Conservation (phyloP, 495 filamentous ascomycete species). For the Aspergillus ostianus region DNA sequence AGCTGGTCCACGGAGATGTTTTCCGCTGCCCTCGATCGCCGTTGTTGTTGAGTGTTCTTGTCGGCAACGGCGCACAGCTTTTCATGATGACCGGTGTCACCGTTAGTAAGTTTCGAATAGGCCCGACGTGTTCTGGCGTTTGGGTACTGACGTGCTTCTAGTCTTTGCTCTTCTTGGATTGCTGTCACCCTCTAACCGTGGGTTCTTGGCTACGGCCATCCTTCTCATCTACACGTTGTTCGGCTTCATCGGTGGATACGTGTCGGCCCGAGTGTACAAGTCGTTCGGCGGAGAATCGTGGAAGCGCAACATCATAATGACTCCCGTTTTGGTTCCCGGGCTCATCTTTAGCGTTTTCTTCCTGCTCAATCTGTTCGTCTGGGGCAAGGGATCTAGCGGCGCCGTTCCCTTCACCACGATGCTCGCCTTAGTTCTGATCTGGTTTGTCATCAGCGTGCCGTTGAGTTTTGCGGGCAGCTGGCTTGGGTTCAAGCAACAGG, state of each 20-base stretch:
- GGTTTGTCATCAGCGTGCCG: slow-evolving; percentile 94
- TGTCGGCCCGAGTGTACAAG: slow-evolving; percentile 88
- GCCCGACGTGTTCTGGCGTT: background rate
- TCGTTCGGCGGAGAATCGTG: slow-evolving; percentile 85
- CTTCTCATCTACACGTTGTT: slow-evolving; percentile 90
- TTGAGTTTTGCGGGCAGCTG: slow-evolving; percentile 88
- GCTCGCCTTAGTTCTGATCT: slow-evolving; percentile 87
- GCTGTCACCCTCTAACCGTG: slow-evolving; percentile 90
- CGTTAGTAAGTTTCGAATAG: slow-evolving; percentile 49
- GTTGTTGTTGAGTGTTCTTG: slow-evolving; percentile 78
- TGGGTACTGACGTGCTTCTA: slow-evolving; percentile 14
- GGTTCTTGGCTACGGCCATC: slow-evolving; percentile 86
- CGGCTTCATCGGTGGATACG: slow-evolving; percentile 89
- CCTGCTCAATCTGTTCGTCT: slow-evolving; percentile 92
- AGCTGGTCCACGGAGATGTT: slow-evolving; percentile 95
- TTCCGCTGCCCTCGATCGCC: slow-evolving; percentile 85
- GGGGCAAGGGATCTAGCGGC: slow-evolving; percentile 84
- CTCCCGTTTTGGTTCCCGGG: slow-evolving; percentile 79
- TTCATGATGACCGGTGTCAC: slow-evolving; percentile 97
- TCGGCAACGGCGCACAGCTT: slow-evolving; percentile 92
- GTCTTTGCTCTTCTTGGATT: slow-evolving; percentile 91
- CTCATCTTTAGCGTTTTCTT: slow-evolving; percentile 90
- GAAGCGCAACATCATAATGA: slow-evolving; percentile 90
- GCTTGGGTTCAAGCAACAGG: slow-evolving; percentile 75
- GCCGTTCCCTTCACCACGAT: slow-evolving; percentile 97